These are phyloP conservation scores for Crassisporium funariophilum DNA, from an alignment of 768 basidiomycete species.

Conservation along the genomic window DNA sequence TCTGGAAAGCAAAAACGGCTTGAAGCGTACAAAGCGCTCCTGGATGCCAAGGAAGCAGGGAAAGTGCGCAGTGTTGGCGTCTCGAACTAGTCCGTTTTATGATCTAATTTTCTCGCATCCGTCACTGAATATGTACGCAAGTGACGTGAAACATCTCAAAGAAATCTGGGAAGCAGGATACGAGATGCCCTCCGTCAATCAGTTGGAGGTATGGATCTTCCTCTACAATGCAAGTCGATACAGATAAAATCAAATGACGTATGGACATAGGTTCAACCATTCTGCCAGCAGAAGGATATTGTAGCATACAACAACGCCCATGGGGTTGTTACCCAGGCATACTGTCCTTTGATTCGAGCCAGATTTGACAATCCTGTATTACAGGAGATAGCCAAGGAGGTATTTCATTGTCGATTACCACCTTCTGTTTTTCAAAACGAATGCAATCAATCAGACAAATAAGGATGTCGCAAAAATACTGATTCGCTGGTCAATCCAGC, in stretches of 20 bases:
- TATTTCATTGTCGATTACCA: constrained; percentile 48
- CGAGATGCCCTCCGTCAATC: constrained; percentile 73
- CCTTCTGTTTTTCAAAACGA: constrained; percentile 45
- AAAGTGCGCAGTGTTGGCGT: constrained; percentile 74
- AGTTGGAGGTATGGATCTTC: constrained; percentile 66
- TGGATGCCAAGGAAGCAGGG: constrained; percentile 59
- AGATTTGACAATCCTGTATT: constrained; percentile 56
- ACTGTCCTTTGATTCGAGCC: constrained; percentile 73
- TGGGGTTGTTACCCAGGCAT: constrained; percentile 68
- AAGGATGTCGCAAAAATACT: constrained; percentile 75
- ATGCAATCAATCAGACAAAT: constrained; percentile 41
- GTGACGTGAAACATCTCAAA: constrained; percentile 69
- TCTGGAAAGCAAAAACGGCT: constrained; percentile 65
- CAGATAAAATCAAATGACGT: constrained; percentile 33
- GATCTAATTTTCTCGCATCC: neutral
- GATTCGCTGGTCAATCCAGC: constrained; percentile 86
- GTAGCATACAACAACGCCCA: constrained; percentile 68
- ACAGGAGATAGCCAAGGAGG: constrained; percentile 59
- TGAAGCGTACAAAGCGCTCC: constrained; percentile 66
- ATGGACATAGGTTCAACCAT: constrained; percentile 78
- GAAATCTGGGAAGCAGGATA: constrained; percentile 67
- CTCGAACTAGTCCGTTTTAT: constrained; percentile 67
- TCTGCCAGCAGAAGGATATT: constrained; percentile 79
- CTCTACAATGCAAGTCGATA: too few species aligned
- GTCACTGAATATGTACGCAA: constrained; percentile 25